Evolutionary conservation across 345 rosid species (phyloP), one percentile per base, ranked within the genome.

Genomic region (Viola odorata): DNA sequence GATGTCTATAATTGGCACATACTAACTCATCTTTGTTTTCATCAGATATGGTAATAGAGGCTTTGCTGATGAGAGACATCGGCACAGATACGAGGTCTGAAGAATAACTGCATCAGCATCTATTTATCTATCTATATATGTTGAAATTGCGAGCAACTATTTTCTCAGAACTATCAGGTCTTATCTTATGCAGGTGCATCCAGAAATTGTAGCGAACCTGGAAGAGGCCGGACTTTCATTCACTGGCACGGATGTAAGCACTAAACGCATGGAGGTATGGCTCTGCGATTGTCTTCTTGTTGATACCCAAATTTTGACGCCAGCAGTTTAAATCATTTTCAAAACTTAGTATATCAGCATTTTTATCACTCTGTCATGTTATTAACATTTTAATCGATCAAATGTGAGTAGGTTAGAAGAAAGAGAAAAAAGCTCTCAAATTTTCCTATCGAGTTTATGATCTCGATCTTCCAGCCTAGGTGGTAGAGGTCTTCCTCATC

Each of bases 61-160:
- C 42, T 78, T 72, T 62, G 77, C 87, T 66, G 86, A 85, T 49
- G 98, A 92, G 68, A 76, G 98, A 40, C 98, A 89, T 72, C 82
- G 98, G 12, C 98, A 92, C 57, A 83, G 98, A 81, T 92, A 89
- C 41, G 98, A 92, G 98, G 98, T 92, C 67, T 37, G 77, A 8
- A 9, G n/a, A 14, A 39, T 53, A n/a, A 40, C 53, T 8, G 3
- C 37, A 41, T 50, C 37, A 38, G 55, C 12, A n/a, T n/a, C n/a
- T n/a, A n/a, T n/a, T n/a, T n/a, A n/a, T n/a, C n/a, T n/a, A 5
- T 38, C 5, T 1, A 3, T 42, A 41, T 47, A 11, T 44, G 5
- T 13, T 13, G 23, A 14, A 11, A n/a, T n/a, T 52, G 45, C 5
- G 37, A 42, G 60, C 60, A 38, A 47, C 5, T 59, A 8, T 17